phyloP scores from a whole-genome alignment of 2,329 filamentous ascomycete genomes.

The Cadophora malorum region DNA sequence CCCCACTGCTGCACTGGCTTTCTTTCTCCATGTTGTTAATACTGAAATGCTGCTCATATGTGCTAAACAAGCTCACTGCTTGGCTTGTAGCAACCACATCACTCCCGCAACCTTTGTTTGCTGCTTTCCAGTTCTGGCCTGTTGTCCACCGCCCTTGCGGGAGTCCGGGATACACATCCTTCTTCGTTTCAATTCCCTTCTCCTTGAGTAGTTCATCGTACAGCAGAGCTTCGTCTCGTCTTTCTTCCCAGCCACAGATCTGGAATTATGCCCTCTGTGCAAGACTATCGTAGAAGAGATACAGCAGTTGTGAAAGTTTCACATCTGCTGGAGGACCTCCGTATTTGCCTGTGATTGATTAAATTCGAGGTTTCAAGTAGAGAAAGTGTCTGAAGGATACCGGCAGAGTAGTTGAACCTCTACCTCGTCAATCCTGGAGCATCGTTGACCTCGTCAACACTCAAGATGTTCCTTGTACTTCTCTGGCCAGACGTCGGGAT shows the following conservation, averaged over 20 bases:
- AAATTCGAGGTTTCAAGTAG: not conserved
- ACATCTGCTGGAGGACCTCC: slow-evolving; percentile 1
- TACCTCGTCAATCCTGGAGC: not conserved
- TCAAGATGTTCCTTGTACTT: not conserved
- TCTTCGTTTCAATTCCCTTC: not conserved
- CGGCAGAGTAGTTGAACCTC: not conserved
- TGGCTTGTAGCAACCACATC: slow-evolving; percentile 3
- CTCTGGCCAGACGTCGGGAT: not conserved
- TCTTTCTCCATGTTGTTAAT: not conserved
- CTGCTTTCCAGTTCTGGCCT: not conserved
- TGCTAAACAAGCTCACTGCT: not conserved
- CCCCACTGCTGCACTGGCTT: not conserved
- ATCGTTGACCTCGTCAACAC: not conserved
- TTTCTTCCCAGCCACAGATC: not conserved
- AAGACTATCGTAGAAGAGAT: not conserved
- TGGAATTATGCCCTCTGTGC: not conserved
- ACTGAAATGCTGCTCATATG: not conserved
- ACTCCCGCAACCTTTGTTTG: not conserved
- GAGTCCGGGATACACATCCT: not conserved
- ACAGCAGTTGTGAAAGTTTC: not conserved
- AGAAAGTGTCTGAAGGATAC: not conserved
- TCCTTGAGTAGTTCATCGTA: not conserved
- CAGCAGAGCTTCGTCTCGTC: not conserved
- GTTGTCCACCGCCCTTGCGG: not conserved
- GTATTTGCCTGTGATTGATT: slow-evolving; percentile 1